phyloP scores from a whole-genome alignment of 2,329 filamentous ascomycete genomes.

The Acephala macrosclerotiorum region DNA sequence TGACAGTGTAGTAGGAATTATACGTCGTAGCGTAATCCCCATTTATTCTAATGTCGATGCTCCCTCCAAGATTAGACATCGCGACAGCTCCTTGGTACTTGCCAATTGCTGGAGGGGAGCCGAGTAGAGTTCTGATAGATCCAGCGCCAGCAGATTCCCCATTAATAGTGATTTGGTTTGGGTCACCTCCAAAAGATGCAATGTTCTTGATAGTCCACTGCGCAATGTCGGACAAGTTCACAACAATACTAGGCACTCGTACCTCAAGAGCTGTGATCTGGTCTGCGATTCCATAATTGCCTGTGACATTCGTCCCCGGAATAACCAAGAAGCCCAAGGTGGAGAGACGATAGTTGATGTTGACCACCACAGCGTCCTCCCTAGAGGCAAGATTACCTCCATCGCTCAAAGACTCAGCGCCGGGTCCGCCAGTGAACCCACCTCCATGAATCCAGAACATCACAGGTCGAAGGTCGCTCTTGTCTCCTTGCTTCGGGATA shows the following conservation, averaged over 20 bases:
- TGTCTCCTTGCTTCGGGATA: slow-evolving; percentile 34
- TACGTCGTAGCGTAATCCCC: slow-evolving; percentile 61
- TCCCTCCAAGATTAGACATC: slow-evolving; percentile 61
- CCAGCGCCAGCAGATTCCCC: slow-evolving; percentile 59
- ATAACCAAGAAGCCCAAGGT: slow-evolving; percentile 51
- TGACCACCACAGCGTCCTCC: slow-evolving; percentile 42
- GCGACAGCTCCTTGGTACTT: slow-evolving; percentile 55
- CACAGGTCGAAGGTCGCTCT: slow-evolving; percentile 43
- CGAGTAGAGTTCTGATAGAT: slow-evolving; percentile 56
- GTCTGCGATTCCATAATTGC: slow-evolving; percentile 60
- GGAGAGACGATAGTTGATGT: slow-evolving; percentile 40
- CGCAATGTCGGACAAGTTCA: slow-evolving; percentile 1
- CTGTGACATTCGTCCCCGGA: slow-evolving; percentile 56
- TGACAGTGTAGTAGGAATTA: slow-evolving; percentile 59
- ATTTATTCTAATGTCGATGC: slow-evolving; percentile 53
- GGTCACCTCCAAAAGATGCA: slow-evolving; percentile 54
- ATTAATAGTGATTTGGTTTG: slow-evolving; percentile 53
- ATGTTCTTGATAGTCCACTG: slow-evolving; percentile 58
- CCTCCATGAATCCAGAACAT: slow-evolving; percentile 44
- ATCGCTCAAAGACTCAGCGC: slow-evolving; percentile 37
- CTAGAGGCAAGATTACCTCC: slow-evolving; percentile 40
- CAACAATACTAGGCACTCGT: background rate
- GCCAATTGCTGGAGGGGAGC: slow-evolving; percentile 54
- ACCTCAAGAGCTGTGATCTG: slow-evolving; percentile 56
- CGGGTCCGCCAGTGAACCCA: slow-evolving; percentile 44